These are phyloP conservation scores for Periglandula ipomoeae DNA, from an alignment of 2,329 filamentous ascomycete genomes.

Conservation along the genomic window DNA sequence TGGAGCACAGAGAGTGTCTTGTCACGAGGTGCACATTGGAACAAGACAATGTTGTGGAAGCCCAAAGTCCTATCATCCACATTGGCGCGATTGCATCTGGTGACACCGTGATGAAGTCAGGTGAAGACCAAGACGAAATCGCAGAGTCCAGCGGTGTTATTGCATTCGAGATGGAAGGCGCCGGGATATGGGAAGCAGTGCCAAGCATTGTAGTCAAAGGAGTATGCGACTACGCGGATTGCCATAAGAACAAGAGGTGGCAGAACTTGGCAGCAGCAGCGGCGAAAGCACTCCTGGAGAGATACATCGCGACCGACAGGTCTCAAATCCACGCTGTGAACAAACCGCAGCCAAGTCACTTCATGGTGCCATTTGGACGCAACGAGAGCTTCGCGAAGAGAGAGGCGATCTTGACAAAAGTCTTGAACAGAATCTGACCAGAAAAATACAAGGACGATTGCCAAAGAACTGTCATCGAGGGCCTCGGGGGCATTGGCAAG, in stretches of 20 bases:
- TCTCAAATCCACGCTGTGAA: not conserved
- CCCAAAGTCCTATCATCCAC: slow-evolving; percentile 16
- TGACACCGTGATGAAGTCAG: slow-evolving; percentile 30
- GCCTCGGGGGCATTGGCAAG: too few relatives aligned
- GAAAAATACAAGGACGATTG: not conserved
- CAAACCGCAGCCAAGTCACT: not conserved
- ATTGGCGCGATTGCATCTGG: slow-evolving; percentile 29
- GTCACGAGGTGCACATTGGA: not conserved
- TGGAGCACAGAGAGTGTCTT: slow-evolving; percentile 23
- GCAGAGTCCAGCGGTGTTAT: slow-evolving; percentile 16
- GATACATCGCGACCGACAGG: not conserved
- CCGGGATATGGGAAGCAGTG: slow-evolving; percentile 20
- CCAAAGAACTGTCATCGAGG: not conserved
- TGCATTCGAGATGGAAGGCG: slow-evolving; percentile 27
- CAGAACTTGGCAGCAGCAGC: slow-evolving; percentile 26
- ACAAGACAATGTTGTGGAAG: slow-evolving; percentile 10
- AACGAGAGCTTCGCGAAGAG: not conserved
- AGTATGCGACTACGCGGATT: slow-evolving; percentile 30
- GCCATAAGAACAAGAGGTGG: slow-evolving; percentile 29
- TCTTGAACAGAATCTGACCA: not conserved
- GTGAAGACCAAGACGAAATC: slow-evolving; percentile 24
- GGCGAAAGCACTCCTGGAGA: slow-evolving; percentile 14
- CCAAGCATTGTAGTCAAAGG: slow-evolving; percentile 28
- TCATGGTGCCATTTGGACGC: not conserved
- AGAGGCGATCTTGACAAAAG: not conserved